Conservation (phyloP, 352 stramenopile genomes). For the Labyrinthula sp. region DNA sequence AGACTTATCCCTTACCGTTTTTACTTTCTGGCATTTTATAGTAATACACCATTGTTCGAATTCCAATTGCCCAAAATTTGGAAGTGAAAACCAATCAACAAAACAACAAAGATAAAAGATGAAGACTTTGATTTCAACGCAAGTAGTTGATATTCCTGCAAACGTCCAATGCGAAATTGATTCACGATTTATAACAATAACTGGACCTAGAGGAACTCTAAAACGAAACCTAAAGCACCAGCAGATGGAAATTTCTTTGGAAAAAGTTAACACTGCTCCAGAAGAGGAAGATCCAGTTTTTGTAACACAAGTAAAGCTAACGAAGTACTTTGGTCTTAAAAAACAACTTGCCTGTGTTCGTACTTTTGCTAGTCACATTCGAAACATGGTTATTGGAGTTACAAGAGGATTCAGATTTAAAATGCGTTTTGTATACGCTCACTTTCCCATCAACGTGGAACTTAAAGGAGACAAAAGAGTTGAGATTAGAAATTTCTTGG, state of each 20-base stretch:
- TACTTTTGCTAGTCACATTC: conserved; percentile 91
- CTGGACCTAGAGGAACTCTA: conserved; percentile 75
- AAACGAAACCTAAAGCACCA: conserved; percentile 89
- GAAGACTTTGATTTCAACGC: too few species aligned
- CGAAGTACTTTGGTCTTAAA: conserved; percentile 95
- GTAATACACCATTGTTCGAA: too few species aligned
- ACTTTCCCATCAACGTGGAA: conserved; percentile 99
- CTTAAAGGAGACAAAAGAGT: conserved; percentile 53
- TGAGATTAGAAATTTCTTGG: conserved; percentile 98
- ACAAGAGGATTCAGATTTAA: conserved; percentile 93
- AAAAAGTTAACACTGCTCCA: too few species aligned
- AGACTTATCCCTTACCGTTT: too few species aligned
- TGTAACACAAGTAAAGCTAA: conserved; percentile 69
- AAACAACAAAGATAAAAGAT: too few species aligned
- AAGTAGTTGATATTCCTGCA: too few species aligned
- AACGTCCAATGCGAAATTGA: too few species aligned
- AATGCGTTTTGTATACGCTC: conserved; percentile 98
- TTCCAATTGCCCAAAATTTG: too few species aligned
- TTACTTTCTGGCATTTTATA: too few species aligned
- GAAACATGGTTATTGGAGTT: conserved; percentile 98
- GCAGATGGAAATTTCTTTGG: conserved; percentile 76
- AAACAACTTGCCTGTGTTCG: conserved; percentile 93
- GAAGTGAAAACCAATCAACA: too few species aligned
- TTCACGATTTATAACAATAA: conserved; percentile 78
- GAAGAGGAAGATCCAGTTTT: conserved; percentile 42